Evolutionary conservation across 1,139 yeast species (phyloP), one percentile per base, ranked within the genome.

Genomic region (Pneumocystis sp.): DNA sequence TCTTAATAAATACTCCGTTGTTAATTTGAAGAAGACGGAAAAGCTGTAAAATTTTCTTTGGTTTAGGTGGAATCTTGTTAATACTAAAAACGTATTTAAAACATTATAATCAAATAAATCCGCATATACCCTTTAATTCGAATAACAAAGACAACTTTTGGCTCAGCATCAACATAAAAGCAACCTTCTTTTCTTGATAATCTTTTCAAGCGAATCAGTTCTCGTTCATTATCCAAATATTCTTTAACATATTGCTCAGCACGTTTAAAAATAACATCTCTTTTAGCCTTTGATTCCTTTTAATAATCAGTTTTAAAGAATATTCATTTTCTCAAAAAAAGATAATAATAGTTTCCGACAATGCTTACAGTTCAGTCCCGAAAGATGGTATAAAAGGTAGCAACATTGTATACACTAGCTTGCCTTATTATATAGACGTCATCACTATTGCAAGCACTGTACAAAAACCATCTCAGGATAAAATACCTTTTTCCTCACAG

Each of bases 11-110:
- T 74, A 90, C 96, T 86, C 96, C 98, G 76, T 96, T 86, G 86
- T 93, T 93, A 82, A 93, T 90, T 84, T 91, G 97, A 79, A 89
- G 86, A 80, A 93, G 87, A 85, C 98, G 89, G 80, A 93, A 84
- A 79, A 93, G 86, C 84, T 93, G 98, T 81, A 93, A 82, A 75
- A 93, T 96, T 90, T 93, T 93, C 87, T 97, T 89, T 84, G 97
- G 97, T 89, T 93, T 93, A 78, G 98, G 98, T 77, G 98, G 90
- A 76, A 93, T 90, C 88, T 93, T 93, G 91, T 85, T 89, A 81
- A 93, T 89, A 21, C 61, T 59, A 59, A 39, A 59, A 59, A 37
- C 21, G n/a, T 15, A 35, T 8, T 59, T 59, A 42, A 29, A 21
- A 39, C 29, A 12, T 25, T 8, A 25, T 12, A 50, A 2, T 25